Conservation (phyloP, 768 basidiomycete genomes). For the Coprinellus micaceus region DNA sequence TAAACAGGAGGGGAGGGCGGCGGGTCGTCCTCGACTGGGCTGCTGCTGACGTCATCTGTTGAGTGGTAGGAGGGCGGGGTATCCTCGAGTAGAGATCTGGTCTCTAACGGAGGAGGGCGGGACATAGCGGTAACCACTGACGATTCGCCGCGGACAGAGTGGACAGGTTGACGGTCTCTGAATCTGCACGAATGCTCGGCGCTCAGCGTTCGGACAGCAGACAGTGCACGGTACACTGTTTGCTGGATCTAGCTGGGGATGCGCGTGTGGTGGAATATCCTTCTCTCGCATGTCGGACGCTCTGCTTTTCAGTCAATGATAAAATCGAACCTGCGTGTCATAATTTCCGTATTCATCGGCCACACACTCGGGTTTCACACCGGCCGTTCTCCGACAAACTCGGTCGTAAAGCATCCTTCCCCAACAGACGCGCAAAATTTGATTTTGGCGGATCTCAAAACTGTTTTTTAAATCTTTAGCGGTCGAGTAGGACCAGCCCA, state of each 20-base stretch:
- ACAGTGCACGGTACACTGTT: too few species aligned
- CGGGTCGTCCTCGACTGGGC: conserved; percentile 22
- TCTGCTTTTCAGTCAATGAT: conserved; percentile 13
- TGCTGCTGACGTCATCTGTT: conserved; percentile 36
- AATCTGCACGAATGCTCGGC: background rate
- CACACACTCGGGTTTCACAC: conserved; percentile 25
- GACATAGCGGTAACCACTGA: conserved; percentile 38
- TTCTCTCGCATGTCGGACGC: conserved; percentile 26
- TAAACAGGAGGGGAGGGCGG: conserved; percentile 32
- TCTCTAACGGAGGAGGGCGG: conserved; percentile 46
- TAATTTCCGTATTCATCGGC: conserved; percentile 44
- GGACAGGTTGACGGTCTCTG: conserved; percentile 26
- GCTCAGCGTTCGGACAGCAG: conserved; percentile 1
- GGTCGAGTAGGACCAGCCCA: background rate
- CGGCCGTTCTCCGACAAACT: conserved; percentile 32
- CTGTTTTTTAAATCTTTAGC: background rate
- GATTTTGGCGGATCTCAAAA: conserved; percentile 4
- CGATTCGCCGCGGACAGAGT: conserved; percentile 6
- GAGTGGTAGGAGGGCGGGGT: conserved; percentile 46
- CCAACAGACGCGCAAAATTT: background rate
- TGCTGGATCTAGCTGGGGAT: conserved; percentile 30
- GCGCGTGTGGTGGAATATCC: conserved; percentile 21
- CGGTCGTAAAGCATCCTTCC: conserved; percentile 16
- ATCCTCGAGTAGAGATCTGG: conserved; percentile 54
- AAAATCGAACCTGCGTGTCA: conserved; percentile 31